These are phyloP conservation scores for Notholithocarpus densiflorus DNA, from an alignment of 306 rosid genomes.

Conservation along the genomic window DNA sequence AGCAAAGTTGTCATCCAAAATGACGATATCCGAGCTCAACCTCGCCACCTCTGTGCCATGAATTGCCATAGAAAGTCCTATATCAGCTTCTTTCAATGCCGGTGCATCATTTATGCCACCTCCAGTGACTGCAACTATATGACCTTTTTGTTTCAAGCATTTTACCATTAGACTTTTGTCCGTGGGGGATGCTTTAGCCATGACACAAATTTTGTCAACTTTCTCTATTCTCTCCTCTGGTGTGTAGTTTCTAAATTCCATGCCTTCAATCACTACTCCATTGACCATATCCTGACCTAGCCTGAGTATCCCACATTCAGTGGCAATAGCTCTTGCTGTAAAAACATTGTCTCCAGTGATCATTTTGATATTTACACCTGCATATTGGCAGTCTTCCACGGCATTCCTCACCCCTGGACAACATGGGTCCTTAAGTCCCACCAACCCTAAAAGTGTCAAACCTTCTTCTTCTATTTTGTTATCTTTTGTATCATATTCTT, in stretches of 20 bases:
- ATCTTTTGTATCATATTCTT: neutral
- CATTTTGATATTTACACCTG: slow-evolving; percentile 29
- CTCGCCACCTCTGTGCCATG: slow-evolving; percentile 32
- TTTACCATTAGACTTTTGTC: slow-evolving; percentile 36
- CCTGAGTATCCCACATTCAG: slow-evolving; percentile 29
- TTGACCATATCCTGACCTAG: neutral
- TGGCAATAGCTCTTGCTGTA: slow-evolving; percentile 31
- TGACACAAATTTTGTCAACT: slow-evolving; percentile 31
- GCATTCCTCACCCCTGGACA: slow-evolving; percentile 23
- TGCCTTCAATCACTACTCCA: slow-evolving; percentile 31
- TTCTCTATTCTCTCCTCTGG: slow-evolving; percentile 30
- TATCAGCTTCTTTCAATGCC: slow-evolving; percentile 24
- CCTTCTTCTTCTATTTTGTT: slow-evolving; percentile 6
- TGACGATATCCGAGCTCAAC: slow-evolving; percentile 31
- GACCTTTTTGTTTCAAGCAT: slow-evolving; percentile 37
- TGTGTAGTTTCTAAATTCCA: slow-evolving; percentile 25
- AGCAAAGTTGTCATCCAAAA: slow-evolving; percentile 34
- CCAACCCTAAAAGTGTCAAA: slow-evolving; percentile 28
- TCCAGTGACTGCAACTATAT: slow-evolving; percentile 30
- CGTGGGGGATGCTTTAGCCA: slow-evolving; percentile 38
- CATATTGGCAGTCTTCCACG: slow-evolving; percentile 26
- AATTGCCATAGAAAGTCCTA: slow-evolving; percentile 39
- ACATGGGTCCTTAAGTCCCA: slow-evolving; percentile 35
- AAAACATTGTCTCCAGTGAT: slow-evolving; percentile 33
- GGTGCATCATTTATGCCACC: slow-evolving; percentile 36